phyloP scores from a whole-genome alignment of 129 eudicot species.

The Flaveria ramosissima region DNA sequence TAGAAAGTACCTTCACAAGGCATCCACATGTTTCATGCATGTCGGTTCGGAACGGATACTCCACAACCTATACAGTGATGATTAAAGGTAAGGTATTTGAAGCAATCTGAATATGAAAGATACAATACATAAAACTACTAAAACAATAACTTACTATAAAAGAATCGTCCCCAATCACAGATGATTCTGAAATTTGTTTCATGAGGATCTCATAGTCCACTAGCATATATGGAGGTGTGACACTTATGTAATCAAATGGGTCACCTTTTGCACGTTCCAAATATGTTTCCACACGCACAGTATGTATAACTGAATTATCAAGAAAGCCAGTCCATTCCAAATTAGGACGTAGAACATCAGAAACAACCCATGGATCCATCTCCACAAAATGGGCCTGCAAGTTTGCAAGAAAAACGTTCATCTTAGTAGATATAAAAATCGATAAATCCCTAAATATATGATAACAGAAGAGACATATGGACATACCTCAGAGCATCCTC shows the following conservation, averaged over 20 bases:
- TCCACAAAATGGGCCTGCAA: slow-evolving; percentile 90
- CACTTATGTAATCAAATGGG: slow-evolving; percentile 81
- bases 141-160: slow-evolving; percentile 55
- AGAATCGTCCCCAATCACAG: slow-evolving; percentile 77
- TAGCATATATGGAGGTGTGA: slow-evolving; percentile 86
- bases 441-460: neutral
- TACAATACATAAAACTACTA: neutral
- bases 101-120: neutral
- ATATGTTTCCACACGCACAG: slow-evolving; percentile 72
- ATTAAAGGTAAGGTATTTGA: neutral
- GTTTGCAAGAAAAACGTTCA: slow-evolving; percentile 16
- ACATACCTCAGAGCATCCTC: slow-evolving; percentile 88
- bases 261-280: slow-evolving; percentile 61
- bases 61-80: slow-evolving; percentile 64
- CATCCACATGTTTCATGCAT: slow-evolving; percentile 85
- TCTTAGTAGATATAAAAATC: neutral
- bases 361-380: slow-evolving; percentile 97
- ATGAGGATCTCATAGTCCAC: slow-evolving; percentile 83
- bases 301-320: slow-evolving; percentile 74
- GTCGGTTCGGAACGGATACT: slow-evolving; percentile 82
- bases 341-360: slow-evolving; percentile 75
- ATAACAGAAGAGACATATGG: neutral
- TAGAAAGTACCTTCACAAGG: slow-evolving; percentile 68
- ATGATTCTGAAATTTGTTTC: slow-evolving; percentile 76
- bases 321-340: slow-evolving; percentile 85